phyloP scores from a whole-genome alignment of 2,329 filamentous ascomycete species.

The Diaporthe vaccinii region DNA sequence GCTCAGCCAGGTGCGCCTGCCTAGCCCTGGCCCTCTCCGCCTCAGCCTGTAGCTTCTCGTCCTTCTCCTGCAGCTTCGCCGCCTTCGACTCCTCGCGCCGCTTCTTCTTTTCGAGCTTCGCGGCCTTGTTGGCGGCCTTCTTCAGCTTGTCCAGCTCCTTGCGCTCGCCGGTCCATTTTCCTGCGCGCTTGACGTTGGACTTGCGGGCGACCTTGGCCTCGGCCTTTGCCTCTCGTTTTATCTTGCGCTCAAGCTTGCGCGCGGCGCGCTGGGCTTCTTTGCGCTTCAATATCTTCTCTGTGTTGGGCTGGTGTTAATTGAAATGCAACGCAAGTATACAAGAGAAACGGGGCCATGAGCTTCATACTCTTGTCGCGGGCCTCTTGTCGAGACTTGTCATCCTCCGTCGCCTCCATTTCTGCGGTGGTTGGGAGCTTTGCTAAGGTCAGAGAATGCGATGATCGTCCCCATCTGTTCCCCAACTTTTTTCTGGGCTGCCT shows the following conservation, averaged over 20 bases:
- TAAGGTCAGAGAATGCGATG: slow-evolving; percentile 1
- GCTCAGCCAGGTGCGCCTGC: slow-evolving; percentile 3
- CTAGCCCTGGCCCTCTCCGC: slow-evolving; percentile 12
- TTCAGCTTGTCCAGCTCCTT: slow-evolving; percentile 37
- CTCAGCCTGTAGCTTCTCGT: slow-evolving; percentile 15
- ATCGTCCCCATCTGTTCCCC: background rate
- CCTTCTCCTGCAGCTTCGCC: slow-evolving; percentile 10
- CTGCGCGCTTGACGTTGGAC: slow-evolving; percentile 41
- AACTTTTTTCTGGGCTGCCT: slow-evolving; percentile 34
- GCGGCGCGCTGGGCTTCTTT: slow-evolving; percentile 46
- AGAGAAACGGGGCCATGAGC: background rate
- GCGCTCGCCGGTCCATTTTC: slow-evolving; percentile 33
- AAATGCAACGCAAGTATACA: too few relatives aligned
- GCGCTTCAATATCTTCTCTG: slow-evolving; percentile 49
- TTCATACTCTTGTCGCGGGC: slow-evolving; percentile 1
- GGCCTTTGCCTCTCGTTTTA: slow-evolving; percentile 51
- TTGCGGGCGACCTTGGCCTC: slow-evolving; percentile 51
- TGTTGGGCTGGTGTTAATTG: background rate
- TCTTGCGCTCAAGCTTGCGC: slow-evolving; percentile 54
- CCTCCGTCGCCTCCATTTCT: slow-evolving; percentile 25
- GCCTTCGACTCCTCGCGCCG: slow-evolving; percentile 34
- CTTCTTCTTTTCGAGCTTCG: slow-evolving; percentile 36
- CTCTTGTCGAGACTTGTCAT: background rate
- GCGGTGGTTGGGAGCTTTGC: slow-evolving; percentile 11
- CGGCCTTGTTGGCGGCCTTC: slow-evolving; percentile 37